Conservation (phyloP, 805 yeast genomes). For the Grigorovia humatica region DNA sequence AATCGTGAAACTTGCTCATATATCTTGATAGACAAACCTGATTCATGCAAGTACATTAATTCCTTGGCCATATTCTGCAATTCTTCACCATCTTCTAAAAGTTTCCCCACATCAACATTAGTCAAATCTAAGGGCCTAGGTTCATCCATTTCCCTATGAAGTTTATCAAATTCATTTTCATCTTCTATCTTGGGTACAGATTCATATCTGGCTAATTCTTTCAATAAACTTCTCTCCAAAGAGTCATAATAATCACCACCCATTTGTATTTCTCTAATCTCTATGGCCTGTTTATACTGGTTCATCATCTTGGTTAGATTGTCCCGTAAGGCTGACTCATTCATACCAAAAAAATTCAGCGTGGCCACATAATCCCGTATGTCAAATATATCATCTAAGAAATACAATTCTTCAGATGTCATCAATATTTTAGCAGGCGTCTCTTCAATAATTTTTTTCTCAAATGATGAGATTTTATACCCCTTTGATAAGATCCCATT, state of each 20-base stretch:
- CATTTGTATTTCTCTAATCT: conserved; percentile 47
- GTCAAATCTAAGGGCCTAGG: not conserved
- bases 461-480: conserved; percentile 20
- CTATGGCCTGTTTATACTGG: conserved; percentile 33
- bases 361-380: conserved; percentile 44
- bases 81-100: conserved; percentile 5
- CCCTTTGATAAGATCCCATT: conserved; percentile 10
- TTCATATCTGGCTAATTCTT: conserved; percentile 31
- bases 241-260: conserved; percentile 34
- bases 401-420: conserved; percentile 52
- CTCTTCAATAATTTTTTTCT: conserved; percentile 60
- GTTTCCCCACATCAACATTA: not conserved
- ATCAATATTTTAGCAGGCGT: conserved; percentile 42
- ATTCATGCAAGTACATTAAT: conserved; percentile 5
- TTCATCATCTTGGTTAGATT: conserved; percentile 15
- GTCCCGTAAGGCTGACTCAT: conserved; percentile 54
- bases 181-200: conserved; percentile 8
- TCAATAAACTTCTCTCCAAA: conserved; percentile 33
- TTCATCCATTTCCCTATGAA: not conserved
- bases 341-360: conserved; percentile 60
- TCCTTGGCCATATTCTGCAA: conserved; percentile 3
- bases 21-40: conserved; percentile 9
- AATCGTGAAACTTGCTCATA: not conserved
- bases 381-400: conserved; percentile 46
- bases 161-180: not conserved